Conservation (phyloP, 2,329 filamentous ascomycete species). For the Didymella glomerata region DNA sequence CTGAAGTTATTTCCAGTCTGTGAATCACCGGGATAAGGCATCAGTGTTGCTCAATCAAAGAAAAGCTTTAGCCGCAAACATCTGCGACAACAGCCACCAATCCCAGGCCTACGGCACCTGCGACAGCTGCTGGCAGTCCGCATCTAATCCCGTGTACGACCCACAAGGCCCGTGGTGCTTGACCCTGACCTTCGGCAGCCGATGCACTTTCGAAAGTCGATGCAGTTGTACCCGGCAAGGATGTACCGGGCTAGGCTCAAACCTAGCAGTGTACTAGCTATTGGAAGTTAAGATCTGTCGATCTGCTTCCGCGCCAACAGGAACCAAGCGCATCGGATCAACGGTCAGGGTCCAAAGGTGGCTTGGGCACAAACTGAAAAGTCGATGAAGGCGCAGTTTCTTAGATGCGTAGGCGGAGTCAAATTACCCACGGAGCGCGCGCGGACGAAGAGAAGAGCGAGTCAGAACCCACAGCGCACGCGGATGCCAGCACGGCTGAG, state of each 20-base stretch:
- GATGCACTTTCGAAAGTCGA: slow-evolving; percentile 17
- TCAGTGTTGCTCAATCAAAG: slow-evolving; percentile 1
- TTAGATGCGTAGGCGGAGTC: slow-evolving; percentile 8
- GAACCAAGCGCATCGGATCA: slow-evolving; percentile 1
- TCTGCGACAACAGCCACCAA: slow-evolving; percentile 5
- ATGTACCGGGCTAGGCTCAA: slow-evolving; percentile 1
- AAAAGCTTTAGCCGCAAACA: slow-evolving; percentile 3
- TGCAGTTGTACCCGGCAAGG: background rate
- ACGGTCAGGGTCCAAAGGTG: slow-evolving; percentile 17
- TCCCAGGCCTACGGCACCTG: background rate
- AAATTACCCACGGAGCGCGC: background rate
- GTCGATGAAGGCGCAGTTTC: slow-evolving; percentile 17
- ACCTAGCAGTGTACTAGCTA: background rate
- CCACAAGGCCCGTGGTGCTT: slow-evolving; percentile 6
- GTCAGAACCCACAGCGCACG: background rate
- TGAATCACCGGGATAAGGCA: slow-evolving; percentile 10
- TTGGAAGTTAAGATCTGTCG: background rate
- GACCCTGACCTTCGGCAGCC: background rate
- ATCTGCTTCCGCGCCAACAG: background rate
- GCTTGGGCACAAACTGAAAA: slow-evolving; percentile 13
- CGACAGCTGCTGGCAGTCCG: background rate
- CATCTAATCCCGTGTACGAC: background rate
- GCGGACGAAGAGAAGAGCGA: background rate
- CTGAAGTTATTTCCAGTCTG: slow-evolving; percentile 3
- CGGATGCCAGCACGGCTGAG: slow-evolving; percentile 5